Percentiles rank a stretch among this genome's conserved stretches.
phyloP scores from a whole-genome alignment of 306 rosid genomes.

The Sphenostylis stenocarpa region DNA sequence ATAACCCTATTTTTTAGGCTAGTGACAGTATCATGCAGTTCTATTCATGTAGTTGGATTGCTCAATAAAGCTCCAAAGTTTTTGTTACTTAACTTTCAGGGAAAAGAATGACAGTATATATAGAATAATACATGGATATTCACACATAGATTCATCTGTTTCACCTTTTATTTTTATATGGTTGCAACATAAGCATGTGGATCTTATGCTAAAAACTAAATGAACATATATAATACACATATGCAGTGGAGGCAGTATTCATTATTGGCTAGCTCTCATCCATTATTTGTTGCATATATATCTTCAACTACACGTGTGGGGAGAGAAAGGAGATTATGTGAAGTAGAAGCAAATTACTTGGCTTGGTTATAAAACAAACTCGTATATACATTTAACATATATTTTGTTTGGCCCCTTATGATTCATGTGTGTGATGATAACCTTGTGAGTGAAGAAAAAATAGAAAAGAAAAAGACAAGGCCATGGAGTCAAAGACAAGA shows the following conservation, averaged over 20 bases:
- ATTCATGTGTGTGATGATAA: constrained; percentile 43
- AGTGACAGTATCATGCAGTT: background rate
- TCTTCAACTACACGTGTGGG: constrained; percentile 67
- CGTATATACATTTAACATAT: constrained; percentile 3
- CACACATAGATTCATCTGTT: constrained; percentile 13
- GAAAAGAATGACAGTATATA: background rate
- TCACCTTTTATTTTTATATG: constrained; percentile 14
- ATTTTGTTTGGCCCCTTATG: constrained; percentile 24
- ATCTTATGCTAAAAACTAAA: constrained; percentile 39
- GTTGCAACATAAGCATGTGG: constrained; percentile 38
- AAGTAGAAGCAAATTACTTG: constrained; percentile 81
- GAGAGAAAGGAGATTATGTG: constrained; percentile 63
- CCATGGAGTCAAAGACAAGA: constrained; percentile 91
- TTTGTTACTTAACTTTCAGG: background rate
- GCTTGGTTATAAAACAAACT: constrained; percentile 64
- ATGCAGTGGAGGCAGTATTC: background rate
- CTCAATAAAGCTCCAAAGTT: background rate
- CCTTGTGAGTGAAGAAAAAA: constrained; percentile 72
- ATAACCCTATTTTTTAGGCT: background rate
- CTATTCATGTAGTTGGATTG: background rate
- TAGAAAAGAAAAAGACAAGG: constrained; percentile 33
- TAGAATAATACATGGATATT: background rate
- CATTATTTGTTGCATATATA: constrained; percentile 27
- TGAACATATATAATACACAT: background rate
- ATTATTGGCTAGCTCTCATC: constrained; percentile 24